Evolutionary conservation across 768 basidiomycete species (phyloP), one percentile per base, ranked within the genome.

Genomic region (Guyanaporus albipodus): DNA sequence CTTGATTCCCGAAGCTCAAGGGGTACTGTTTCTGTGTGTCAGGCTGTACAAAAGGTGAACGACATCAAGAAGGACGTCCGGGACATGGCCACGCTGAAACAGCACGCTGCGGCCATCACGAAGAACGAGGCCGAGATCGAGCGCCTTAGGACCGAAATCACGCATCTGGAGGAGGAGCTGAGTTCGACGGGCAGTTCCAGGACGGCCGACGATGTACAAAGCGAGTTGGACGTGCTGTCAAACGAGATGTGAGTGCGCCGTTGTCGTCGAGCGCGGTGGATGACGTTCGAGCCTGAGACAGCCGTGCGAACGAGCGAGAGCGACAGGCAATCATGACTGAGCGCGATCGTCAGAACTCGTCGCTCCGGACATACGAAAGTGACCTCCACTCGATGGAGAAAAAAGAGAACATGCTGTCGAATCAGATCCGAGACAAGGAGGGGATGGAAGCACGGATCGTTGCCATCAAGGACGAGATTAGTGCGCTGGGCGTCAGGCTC

Each of bases 161-260:
- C 63, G 8, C 69, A 72, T 38, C 69, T 92, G 36, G 90, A 96
- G 64, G 69, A 70, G 38, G 80, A 87, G 38, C 74, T 99, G 14
- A 69, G 75, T 17, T 67, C 76, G 7, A 82, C 82, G 2, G 94
- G 93, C 2, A 86, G 85, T 27, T 77, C 79, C 12, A 89, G 82
- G 66, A 92, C 93, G 2, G 78, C 80, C 1, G 88, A 91, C 37
- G 92, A 94, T 38, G 85, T 97, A 14, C 87, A 97, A 63, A 68
- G 56, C 21, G 85, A 96, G 59, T 71, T 96, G 6, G 80, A 86
- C 44, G 67, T 69, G 2, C 62, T 94, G 19, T 72, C 75, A 2
- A 70, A 68, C 14, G 74, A 85, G 50, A 72, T 91, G 93, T 95
- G 57, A 60, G 81, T 33, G 44, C 42, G 7, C 8, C n/a, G 2